A percentile compares a stretch with the other conserved stretches of the same genome.
phyloP scores from a whole-genome alignment of 768 basidiomycete species.

The Fomitopsis serialis region DNA sequence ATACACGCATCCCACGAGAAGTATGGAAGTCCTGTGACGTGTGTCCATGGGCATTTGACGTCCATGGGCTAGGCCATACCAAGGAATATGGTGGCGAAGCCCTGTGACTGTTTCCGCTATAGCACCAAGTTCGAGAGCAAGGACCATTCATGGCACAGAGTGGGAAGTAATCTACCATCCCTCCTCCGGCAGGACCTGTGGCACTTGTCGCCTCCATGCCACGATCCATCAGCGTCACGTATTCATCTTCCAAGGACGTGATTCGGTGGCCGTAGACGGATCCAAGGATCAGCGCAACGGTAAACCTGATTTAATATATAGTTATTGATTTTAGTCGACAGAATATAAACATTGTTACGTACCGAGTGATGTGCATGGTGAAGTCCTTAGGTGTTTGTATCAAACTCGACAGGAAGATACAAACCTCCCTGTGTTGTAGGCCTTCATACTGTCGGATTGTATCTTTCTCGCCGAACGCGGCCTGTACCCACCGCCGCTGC shows the following conservation, averaged over 20 bases:
- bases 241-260: conserved; percentile 11
- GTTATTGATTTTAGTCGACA: too few relatives aligned
- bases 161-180: conserved; percentile 10
- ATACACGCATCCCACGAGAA: too few relatives aligned
- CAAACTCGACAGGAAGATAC: background rate
- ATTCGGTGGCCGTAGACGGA: background rate
- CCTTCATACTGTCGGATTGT: background rate
- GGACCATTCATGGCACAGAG: too few relatives aligned
- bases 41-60: too few relatives aligned
- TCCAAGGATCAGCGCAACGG: background rate
- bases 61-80: too few relatives aligned
- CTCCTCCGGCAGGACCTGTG: conserved; percentile 2
- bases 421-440: background rate
- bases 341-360: background rate
- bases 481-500: background rate
- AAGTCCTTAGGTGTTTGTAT: background rate
- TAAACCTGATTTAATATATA: background rate
- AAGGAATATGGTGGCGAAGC: too few relatives aligned
- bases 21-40: too few relatives aligned
- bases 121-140: too few relatives aligned
- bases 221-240: conserved; percentile 14
- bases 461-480: background rate
- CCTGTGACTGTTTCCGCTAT: too few relatives aligned
- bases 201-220: conserved; percentile 11
- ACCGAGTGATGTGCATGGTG: background rate